phyloP scores from a whole-genome alignment of 148 eudicot genomes.

The Camellia lanceoleosa region DNA sequence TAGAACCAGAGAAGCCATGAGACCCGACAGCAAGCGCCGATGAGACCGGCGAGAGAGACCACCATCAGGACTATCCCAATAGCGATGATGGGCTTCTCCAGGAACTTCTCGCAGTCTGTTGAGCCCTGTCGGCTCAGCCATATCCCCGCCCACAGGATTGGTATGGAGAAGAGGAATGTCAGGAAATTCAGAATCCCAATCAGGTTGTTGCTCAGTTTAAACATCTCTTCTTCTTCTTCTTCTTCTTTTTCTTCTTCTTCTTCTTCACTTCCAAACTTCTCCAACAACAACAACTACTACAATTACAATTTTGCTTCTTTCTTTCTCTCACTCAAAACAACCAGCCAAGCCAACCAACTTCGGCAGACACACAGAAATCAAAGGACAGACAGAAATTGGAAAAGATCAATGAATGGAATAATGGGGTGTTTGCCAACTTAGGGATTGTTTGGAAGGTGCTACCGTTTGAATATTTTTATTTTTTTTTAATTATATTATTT shows the following conservation, averaged over 20 bases:
- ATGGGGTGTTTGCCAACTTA: too few species aligned
- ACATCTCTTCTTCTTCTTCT: slow-evolving; percentile 18
- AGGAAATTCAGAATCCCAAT: slow-evolving; percentile 59
- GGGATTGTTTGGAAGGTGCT: too few species aligned
- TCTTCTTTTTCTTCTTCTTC: background rate
- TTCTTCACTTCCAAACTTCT: background rate
- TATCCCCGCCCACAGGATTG: slow-evolving; percentile 61
- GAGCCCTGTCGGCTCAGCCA: slow-evolving; percentile 62
- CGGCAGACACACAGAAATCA: too few species aligned
- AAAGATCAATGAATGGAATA: too few species aligned
- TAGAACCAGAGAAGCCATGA: slow-evolving; percentile 74
- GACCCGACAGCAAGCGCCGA: slow-evolving; percentile 69
- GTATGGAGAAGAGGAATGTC: slow-evolving; percentile 66
- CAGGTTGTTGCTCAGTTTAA: slow-evolving; percentile 45
- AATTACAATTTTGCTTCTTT: too few species aligned
- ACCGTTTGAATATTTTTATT: too few species aligned
- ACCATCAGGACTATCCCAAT: slow-evolving; percentile 57
- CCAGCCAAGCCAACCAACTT: too few species aligned
- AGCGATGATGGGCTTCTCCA: slow-evolving; percentile 51
- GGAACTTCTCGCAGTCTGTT: slow-evolving; percentile 67
- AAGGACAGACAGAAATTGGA: too few species aligned
- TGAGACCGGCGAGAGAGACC: slow-evolving; percentile 63
- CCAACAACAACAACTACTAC: too few species aligned
- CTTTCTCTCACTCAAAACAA: too few species aligned
- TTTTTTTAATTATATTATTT: too few species aligned